Conservation (phyloP, 768 basidiomycete genomes). For the Rhodosporidiobolus odoratus region DNA sequence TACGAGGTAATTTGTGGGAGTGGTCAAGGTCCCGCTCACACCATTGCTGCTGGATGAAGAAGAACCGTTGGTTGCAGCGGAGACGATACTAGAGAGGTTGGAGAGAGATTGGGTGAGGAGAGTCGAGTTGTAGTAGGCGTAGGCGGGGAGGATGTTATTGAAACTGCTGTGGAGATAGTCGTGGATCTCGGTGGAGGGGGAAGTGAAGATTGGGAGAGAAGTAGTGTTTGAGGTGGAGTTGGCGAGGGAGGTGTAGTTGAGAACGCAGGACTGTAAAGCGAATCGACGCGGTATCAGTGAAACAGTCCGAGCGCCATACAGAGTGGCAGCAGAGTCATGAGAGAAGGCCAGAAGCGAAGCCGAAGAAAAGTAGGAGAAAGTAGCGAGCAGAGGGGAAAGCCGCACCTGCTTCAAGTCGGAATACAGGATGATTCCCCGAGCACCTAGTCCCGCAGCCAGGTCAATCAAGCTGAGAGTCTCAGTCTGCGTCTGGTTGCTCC, state of each 20-base stretch:
- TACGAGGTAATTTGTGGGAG: slow-evolving; percentile 8
- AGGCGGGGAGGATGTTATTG: slow-evolving; percentile 1
- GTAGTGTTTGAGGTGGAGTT: not conserved
- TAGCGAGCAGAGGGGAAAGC: not conserved
- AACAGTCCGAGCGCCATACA: not conserved
- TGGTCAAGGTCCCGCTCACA: not conserved
- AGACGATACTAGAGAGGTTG: not conserved
- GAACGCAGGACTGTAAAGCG: slow-evolving; percentile 12
- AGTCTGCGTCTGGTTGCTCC: not conserved
- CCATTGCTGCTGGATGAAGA: not conserved
- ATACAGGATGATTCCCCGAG: slow-evolving; percentile 13
- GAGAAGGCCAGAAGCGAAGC: not conserved
- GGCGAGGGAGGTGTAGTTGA: not conserved
- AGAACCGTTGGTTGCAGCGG: not conserved
- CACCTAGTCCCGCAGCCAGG: slow-evolving; percentile 20
- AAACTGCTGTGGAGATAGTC: slow-evolving; percentile 1
- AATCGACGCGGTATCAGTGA: not conserved
- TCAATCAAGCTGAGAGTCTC: not conserved
- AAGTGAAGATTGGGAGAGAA: slow-evolving; percentile 23
- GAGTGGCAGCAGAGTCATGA: not conserved
- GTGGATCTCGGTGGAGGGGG: not conserved
- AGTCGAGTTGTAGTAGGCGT: slow-evolving; percentile 24
- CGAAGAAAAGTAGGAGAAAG: not conserved
- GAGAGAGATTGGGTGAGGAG: not conserved
- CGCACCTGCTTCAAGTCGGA: slow-evolving; percentile 7